Evolutionary conservation across 805 yeast genomes (phyloP), one percentile per base, ranked within the genome.

Genomic region (Torulaspora delbrueckii): DNA sequence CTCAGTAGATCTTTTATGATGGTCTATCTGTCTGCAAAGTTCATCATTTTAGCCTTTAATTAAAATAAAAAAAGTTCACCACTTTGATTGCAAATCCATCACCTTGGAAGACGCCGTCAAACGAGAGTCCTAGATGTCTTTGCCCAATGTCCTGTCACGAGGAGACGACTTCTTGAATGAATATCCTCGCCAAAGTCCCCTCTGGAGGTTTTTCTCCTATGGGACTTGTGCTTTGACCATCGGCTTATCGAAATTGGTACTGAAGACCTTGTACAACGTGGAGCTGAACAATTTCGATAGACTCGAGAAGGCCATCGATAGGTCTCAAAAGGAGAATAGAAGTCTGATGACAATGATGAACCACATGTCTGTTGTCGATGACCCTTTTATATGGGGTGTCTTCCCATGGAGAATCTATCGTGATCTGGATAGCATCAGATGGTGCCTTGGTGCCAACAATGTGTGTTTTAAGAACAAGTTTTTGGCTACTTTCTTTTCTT

Each of bases 381-480:
- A 91, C 59, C 99, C 99, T 0, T 74, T 86, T 28, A 69, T 87
- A 36, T 91, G 95, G 86, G 96, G 95, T 0, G 77, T 84, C 28
- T 71, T 90, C 47, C 96, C 97, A 0, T 75, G 82, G 77, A 72
- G 79, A 31, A 78, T 77, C 54, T 84, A 78, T 54, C 65, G 70
- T 10, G 77, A 79, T 45, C 68, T 85, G 13, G 84, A 81, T 51
- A 75, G 78, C 43, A 78, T 88, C 43, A 74, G 99, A 58, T 91
- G 98, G 98, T 90, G 96, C 4, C 72, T 93, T 45, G 99, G 95
- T 0, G 99, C 99, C 8, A 79, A 83, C 41, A 90, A 93, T 62
- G 78, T 91, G 32, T 91, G 98, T 62, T 91, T 93, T 66, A 76
- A 79, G 19, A 77, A 70, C 48, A 66, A 65, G 22, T 55, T 72